Percentiles rank a stretch among this genome's conserved stretches.
Evolutionary conservation across 331 rosid species (phyloP).

Genomic region (Ulmus americana): DNA sequence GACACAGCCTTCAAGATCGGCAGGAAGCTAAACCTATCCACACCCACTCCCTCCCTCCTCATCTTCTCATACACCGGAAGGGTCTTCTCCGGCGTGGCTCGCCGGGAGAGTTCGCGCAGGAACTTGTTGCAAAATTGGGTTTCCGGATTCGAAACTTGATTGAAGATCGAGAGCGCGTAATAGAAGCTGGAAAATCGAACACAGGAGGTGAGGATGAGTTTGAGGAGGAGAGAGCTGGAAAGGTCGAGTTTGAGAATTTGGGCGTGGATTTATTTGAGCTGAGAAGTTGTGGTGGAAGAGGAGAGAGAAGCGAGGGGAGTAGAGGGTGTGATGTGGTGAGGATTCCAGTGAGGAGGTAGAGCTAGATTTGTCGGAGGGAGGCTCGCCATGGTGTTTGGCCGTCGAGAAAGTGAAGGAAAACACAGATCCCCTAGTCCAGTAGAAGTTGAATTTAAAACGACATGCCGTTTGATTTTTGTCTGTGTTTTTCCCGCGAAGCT

Average conservation of each 20-base stretch:
- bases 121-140: constrained; percentile 55
- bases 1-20: constrained; percentile 60
- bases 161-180: constrained; percentile 61
- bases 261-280: constrained; percentile 64
- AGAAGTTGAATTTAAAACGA: not conserved
- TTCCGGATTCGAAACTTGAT: constrained; percentile 39
- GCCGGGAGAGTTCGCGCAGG: constrained; percentile 55
- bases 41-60: constrained; percentile 35
- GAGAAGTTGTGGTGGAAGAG: constrained; percentile 37
- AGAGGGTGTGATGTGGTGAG: constrained; percentile 10
- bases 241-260: constrained; percentile 43
- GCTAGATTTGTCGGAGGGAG: constrained; percentile 25
- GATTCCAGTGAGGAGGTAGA: constrained; percentile 25
- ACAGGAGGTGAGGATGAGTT: constrained; percentile 41
- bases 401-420: not conserved
- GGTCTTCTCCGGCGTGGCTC: constrained; percentile 39
- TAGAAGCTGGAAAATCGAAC: constrained; percentile 40
- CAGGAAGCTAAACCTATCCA: constrained; percentile 67
- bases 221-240: constrained; percentile 36
- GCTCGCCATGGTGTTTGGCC: constrained; percentile 38
- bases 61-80: constrained; percentile 52
- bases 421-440: not conserved
- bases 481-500: too few relatives aligned
- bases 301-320: constrained; percentile 32
- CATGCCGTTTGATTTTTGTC: too few relatives aligned